Evolutionary conservation across 176 grass and related monocot genomes (phyloP).

Genomic region (Puya raimondii): DNA sequence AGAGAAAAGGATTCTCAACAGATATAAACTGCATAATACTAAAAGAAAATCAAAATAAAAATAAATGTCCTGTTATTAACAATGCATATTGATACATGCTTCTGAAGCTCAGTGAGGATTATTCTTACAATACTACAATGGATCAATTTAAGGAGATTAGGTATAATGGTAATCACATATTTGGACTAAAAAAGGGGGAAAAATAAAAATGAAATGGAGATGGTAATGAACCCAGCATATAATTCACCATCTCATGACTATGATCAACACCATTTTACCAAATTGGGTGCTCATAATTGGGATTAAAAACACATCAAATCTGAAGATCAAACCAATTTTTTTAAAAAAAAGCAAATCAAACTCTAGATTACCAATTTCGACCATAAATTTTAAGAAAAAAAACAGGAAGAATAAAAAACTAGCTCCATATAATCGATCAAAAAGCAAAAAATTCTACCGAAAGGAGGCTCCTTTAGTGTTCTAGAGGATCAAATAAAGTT

Average conservation of each 20-base stretch:
- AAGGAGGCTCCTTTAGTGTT: neutral
- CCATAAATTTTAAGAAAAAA: neutral
- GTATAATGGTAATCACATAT: neutral
- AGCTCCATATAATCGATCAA: neutral
- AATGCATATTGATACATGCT: neutral
- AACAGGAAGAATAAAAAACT: neutral
- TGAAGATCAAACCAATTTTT: too few relatives aligned
- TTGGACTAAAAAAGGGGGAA: neutral
- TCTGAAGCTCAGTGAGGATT: neutral
- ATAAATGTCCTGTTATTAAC: too few relatives aligned
- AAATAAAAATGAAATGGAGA: neutral
- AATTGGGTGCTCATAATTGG: too few relatives aligned
- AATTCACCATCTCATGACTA: neutral
- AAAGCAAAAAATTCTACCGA: neutral
- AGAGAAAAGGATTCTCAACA: too few relatives aligned
- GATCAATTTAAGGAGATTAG: neutral
- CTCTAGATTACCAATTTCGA: neutral
- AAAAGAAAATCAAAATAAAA: too few relatives aligned
- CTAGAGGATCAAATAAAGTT: too few relatives aligned
- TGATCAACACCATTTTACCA: too few relatives aligned
- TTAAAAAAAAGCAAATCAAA: neutral
- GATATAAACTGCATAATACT: too few relatives aligned
- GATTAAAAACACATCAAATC: too few relatives aligned
- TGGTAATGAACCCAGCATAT: neutral
- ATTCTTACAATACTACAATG: neutral